phyloP scores from a whole-genome alignment of 495 filamentous ascomycete species.

The Tuber aestivum region DNA sequence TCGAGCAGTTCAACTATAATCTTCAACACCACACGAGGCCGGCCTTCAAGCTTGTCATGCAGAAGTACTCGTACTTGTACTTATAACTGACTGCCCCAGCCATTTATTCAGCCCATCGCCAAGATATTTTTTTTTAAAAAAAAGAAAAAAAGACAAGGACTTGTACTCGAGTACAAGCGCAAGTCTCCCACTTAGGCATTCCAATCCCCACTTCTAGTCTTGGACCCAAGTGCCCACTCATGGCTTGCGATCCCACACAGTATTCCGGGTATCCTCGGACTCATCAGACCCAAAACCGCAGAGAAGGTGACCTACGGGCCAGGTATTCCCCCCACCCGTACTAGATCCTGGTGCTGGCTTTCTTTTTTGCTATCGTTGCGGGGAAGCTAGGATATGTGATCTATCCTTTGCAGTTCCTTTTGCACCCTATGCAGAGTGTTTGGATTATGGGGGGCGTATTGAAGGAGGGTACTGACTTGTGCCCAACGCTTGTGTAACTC shows the following conservation, averaged over 20 bases:
- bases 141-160: too few relatives aligned
- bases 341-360: neutral
- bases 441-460: too few relatives aligned
- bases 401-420: neutral
- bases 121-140: too few relatives aligned
- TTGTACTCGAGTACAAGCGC: too few relatives aligned
- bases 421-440: neutral
- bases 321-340: neutral
- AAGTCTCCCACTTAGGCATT: neutral
- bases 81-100: too few relatives aligned
- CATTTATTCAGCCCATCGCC: neutral
- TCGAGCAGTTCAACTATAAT: neutral
- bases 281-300: neutral
- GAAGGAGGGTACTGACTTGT: neutral
- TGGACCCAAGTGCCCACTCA: neutral
- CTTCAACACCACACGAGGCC: neutral
- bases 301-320: neutral
- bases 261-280: neutral
- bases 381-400: neutral
- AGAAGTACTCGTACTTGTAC: too few relatives aligned
- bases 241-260: neutral
- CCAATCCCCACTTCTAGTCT: too few relatives aligned
- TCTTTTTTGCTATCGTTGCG: neutral
- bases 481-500: neutral
- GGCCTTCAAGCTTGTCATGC: neutral